phyloP scores from a whole-genome alignment of 1,139 yeast species.

The Suzukiozyma palmioleophila region DNA sequence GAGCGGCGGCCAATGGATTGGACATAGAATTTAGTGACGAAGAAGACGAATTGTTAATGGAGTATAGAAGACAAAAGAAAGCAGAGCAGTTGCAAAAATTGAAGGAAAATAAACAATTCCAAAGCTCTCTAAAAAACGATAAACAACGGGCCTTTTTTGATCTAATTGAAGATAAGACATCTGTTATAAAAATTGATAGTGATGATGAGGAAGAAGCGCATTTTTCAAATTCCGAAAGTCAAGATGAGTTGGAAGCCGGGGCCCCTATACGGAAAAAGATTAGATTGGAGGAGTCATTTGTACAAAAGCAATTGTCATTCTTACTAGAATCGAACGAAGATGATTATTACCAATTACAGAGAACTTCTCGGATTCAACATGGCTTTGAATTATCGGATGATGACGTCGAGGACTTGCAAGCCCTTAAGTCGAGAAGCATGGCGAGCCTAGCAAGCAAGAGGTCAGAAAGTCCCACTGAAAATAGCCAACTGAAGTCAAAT shows the following conservation, averaged over 20 bases:
- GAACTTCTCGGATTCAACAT: constrained; percentile 33
- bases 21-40: constrained; percentile 67
- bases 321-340: constrained; percentile 38
- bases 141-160: constrained; percentile 73
- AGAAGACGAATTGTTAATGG: constrained; percentile 56
- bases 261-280: constrained; percentile 19
- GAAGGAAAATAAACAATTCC: constrained; percentile 49
- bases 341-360: constrained; percentile 30
- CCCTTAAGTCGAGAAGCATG: constrained; percentile 45
- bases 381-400: constrained; percentile 31
- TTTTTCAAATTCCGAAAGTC: constrained; percentile 11
- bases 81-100: constrained; percentile 54
- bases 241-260: constrained; percentile 12
- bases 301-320: constrained; percentile 62
- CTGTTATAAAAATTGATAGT: constrained; percentile 21
- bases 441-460: constrained; percentile 25
- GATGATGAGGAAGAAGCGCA: constrained; percentile 24
- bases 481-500: constrained; percentile 8
- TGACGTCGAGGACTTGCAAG: constrained; percentile 40
- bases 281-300: constrained; percentile 50
- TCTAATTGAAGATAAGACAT: constrained; percentile 52
- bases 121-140: constrained; percentile 43
- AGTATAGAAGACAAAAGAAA: constrained; percentile 48
- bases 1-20: constrained; percentile 50
- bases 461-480: constrained; percentile 17